Conservation (phyloP, 2,329 filamentous ascomycete genomes). For the Beauveria varroae region DNA sequence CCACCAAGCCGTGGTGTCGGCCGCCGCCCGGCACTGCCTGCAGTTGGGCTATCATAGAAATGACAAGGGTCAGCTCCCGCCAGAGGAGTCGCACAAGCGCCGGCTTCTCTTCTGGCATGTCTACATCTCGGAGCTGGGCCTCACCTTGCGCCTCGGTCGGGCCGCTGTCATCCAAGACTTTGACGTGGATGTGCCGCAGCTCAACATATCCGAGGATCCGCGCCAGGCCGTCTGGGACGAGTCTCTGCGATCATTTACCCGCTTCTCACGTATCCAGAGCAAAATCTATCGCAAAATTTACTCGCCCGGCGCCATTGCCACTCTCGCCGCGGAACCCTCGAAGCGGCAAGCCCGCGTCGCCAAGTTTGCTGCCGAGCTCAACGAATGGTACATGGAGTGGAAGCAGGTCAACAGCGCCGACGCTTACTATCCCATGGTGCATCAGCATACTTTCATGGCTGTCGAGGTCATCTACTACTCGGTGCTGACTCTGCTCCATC, state of each 20-base stretch:
- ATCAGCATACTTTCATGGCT: conserved; percentile 13
- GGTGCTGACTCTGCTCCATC: conserved; percentile 15
- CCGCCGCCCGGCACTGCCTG: conserved; percentile 15
- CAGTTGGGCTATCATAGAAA: conserved; percentile 16
- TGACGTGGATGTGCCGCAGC: conserved; percentile 14
- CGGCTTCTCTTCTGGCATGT: conserved; percentile 17
- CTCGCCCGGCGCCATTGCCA: conserved; percentile 3
- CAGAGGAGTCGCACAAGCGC: conserved; percentile 10
- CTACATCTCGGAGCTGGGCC: conserved; percentile 14
- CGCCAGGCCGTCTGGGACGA: conserved; percentile 13
- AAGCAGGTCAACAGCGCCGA: conserved; percentile 11
- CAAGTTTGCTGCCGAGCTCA: conserved; percentile 9
- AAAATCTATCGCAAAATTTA: conserved; percentile 15
- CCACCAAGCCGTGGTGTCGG: conserved; percentile 15
- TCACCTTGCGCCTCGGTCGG: conserved; percentile 15
- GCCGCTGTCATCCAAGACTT: conserved; percentile 15
- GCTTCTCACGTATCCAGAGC: conserved; percentile 12
- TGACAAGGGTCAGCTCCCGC: conserved; percentile 6
- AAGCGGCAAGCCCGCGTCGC: conserved; percentile 3
- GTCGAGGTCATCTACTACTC: conserved; percentile 17
- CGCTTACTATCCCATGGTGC: conserved; percentile 14
- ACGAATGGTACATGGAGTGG: conserved; percentile 14
- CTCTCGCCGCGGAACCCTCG: background rate
- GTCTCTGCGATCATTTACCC: conserved; percentile 7
- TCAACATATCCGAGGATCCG: conserved; percentile 5